Evolutionary conservation across 1,284 basidiomycete species (phyloP).

Genomic region (Melampsora americana): DNA sequence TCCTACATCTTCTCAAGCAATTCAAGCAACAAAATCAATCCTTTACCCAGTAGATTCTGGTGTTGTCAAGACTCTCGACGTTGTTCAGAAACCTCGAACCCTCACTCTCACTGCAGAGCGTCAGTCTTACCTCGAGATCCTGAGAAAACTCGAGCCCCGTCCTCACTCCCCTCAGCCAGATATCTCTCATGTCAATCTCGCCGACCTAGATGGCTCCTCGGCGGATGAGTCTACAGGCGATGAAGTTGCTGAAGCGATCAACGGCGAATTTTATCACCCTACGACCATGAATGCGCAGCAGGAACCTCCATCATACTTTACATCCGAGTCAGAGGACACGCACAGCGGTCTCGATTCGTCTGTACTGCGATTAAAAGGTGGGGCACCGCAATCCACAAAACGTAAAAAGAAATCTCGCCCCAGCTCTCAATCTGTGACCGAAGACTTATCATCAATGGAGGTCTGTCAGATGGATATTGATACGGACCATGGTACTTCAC

Average conservation of each 20-base stretch:
- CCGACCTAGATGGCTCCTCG: no score
- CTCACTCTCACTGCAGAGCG: background rate
- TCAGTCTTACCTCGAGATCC: background rate
- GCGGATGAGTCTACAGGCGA: background rate
- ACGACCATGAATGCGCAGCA: background rate
- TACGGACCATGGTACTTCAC: background rate
- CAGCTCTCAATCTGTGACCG: background rate
- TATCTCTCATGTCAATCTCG: background rate
- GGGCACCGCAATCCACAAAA: constrained; percentile 7
- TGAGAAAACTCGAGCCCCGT: background rate
- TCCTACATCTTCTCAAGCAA: no score
- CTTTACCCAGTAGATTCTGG: no score
- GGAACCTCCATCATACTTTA: background rate
- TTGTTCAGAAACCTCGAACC: background rate
- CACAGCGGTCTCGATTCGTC: background rate
- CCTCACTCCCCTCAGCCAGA: background rate
- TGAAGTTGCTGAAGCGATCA: background rate
- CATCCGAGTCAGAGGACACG: background rate
- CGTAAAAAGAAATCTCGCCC: constrained; percentile 4
- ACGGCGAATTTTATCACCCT: background rate
- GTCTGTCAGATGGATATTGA: background rate
- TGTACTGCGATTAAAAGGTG: constrained; percentile 38
- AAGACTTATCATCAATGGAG: background rate
- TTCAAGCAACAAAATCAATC: no score
- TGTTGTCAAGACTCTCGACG: background rate